Percentiles rank a stretch among this genome's conserved stretches.
Conservation (phyloP, 306 rosid genomes). For the Prunus campanulata region DNA sequence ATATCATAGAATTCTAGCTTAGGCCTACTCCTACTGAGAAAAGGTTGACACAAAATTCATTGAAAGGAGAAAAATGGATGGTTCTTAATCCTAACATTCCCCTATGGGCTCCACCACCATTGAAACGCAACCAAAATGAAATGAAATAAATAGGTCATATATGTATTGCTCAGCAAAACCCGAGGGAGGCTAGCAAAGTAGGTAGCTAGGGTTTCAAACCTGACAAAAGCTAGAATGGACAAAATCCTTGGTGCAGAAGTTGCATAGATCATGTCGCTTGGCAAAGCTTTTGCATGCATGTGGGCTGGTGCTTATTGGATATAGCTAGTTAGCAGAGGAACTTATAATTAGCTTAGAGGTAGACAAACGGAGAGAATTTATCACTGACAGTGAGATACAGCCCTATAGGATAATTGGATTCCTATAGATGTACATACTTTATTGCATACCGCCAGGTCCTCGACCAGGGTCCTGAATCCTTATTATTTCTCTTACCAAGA, state of each 20-base stretch:
- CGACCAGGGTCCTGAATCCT: background rate
- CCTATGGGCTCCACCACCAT: constrained; percentile 7
- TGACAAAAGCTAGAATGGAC: constrained; percentile 60
- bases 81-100: constrained; percentile 23
- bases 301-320: constrained; percentile 37
- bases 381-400: constrained; percentile 13
- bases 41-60: constrained; percentile 7
- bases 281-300: constrained; percentile 26
- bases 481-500: background rate
- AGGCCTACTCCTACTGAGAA: background rate
- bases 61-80: constrained; percentile 19
- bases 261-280: constrained; percentile 37
- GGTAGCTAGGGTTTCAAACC: constrained; percentile 21
- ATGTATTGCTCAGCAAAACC: constrained; percentile 2
- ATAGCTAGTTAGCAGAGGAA: background rate
- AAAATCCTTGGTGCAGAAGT: constrained; percentile 50
- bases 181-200: background rate
- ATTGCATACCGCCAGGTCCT: background rate
- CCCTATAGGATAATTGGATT: background rate
- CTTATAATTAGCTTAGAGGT: background rate
- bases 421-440: background rate
- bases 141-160: background rate
- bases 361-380: constrained; percentile 7
- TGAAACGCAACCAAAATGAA: background rate
- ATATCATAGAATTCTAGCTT: background rate